A percentile compares a stretch with the other conserved stretches of the same genome.
phyloP scores from a whole-genome alignment of 2,329 filamentous ascomycete species.

The Neofusicoccum umdonicola region DNA sequence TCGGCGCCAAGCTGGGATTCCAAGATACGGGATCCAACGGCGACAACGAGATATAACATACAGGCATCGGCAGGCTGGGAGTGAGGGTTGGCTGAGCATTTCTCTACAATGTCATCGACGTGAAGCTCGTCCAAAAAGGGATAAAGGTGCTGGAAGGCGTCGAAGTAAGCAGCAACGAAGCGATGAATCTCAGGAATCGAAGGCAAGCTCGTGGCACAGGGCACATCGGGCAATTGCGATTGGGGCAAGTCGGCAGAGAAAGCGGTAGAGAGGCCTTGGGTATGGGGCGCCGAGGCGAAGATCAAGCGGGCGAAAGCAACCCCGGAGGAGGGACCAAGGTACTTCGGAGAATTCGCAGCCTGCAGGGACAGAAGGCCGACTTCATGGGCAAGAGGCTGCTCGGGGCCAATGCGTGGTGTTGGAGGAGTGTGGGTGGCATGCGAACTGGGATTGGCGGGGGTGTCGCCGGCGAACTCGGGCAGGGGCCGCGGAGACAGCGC shows the following conservation, averaged over 20 bases:
- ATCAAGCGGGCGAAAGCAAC: constrained; percentile 54
- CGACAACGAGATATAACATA: constrained; percentile 38
- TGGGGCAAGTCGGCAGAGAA: constrained; percentile 17
- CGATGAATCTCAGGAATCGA: constrained; percentile 40
- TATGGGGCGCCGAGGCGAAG: constrained; percentile 33
- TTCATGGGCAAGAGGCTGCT: constrained; percentile 44
- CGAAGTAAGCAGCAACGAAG: constrained; percentile 49
- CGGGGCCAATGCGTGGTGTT: constrained; percentile 1
- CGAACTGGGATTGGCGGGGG: neutral
- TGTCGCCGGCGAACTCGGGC: neutral
- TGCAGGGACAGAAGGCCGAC: constrained; percentile 54
- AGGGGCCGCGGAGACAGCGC: neutral
- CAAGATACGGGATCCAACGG: constrained; percentile 48
- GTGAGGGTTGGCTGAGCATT: neutral
- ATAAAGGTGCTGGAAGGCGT: constrained; percentile 48
- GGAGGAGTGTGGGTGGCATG: neutral
- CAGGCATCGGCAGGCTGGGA: neutral
- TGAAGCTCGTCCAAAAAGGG: constrained; percentile 53
- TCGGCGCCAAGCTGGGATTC: constrained; percentile 44
- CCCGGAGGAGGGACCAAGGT: constrained; percentile 57
- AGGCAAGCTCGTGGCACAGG: constrained; percentile 22
- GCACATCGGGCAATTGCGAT: neutral
- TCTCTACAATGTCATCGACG: constrained; percentile 29
- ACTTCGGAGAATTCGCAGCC: constrained; percentile 48
- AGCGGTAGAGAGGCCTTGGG: constrained; percentile 22